phyloP scores from a whole-genome alignment of 305 asterid genomes.

The Fraxinus dipetala region DNA sequence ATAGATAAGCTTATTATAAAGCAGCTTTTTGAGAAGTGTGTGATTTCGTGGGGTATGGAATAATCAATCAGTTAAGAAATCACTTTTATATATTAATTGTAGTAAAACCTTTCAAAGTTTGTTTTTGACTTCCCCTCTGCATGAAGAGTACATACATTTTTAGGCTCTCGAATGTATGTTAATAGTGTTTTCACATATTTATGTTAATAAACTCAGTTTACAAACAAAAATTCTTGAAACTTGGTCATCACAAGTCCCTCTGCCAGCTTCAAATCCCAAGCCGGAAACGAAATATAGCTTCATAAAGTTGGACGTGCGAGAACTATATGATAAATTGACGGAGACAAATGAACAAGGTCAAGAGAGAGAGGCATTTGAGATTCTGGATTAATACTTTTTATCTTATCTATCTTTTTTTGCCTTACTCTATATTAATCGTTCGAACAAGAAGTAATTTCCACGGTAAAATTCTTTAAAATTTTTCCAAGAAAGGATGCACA shows the following conservation, averaged over 20 bases:
- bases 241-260: background rate
- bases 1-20: conserved; percentile 33
- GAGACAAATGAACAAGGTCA: too few relatives aligned
- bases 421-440: too few relatives aligned
- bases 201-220: background rate
- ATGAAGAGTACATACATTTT: conserved; percentile 19
- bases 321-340: background rate
- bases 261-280: background rate
- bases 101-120: conserved; percentile 28
- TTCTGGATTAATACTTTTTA: too few relatives aligned
- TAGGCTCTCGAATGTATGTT: background rate
- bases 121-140: conserved; percentile 59
- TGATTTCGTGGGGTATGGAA: conserved; percentile 67
- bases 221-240: background rate
- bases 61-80: conserved; percentile 78
- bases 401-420: too few relatives aligned
- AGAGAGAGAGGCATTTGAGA: background rate
- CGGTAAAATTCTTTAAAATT: too few relatives aligned
- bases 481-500: background rate
- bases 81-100: conserved; percentile 32
- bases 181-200: background rate
- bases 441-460: too few relatives aligned
- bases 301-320: background rate
- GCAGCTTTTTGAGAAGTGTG: conserved; percentile 25
- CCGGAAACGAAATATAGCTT: background rate